Evolutionary conservation across 2,329 filamentous ascomycete genomes (phyloP).

Genomic region (Mollisia scopiformis): DNA sequence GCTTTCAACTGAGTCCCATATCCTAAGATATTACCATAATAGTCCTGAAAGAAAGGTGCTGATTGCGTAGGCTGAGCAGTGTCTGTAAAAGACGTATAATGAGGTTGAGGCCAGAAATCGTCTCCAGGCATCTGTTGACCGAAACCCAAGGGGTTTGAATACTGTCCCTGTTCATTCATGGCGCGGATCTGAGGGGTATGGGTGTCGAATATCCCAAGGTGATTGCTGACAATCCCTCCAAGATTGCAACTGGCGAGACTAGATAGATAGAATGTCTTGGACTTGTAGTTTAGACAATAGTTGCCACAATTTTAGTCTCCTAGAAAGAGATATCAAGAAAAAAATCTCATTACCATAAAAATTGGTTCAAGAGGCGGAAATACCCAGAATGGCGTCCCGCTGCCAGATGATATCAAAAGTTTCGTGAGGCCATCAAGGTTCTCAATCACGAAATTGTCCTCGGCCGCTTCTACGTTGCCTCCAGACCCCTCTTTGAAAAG

Average conservation of each 20-base stretch:
- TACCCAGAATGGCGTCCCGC: not conserved
- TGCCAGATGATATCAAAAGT: conserved; percentile 11
- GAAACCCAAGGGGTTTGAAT: not conserved
- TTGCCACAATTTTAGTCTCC: not conserved
- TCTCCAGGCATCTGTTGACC: conserved; percentile 1
- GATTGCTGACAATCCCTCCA: not conserved
- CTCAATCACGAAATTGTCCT: not conserved
- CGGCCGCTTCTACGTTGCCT: not conserved
- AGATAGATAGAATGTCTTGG: not conserved
- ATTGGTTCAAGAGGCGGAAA: not conserved
- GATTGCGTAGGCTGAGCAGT: conserved; percentile 9
- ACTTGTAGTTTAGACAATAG: not conserved
- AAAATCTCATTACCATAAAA: not conserved
- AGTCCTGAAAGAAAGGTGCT: conserved; percentile 14
- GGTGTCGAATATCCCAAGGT: not conserved
- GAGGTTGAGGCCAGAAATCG: conserved; percentile 8
- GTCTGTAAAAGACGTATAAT: not conserved
- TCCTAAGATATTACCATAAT: not conserved
- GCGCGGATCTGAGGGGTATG: not conserved
- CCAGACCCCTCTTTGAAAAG: not conserved
- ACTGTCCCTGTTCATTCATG: not conserved
- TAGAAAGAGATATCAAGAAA: not conserved
- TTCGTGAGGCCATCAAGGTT: conserved; percentile 17
- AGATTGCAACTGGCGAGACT: not conserved
- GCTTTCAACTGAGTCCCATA: conserved; percentile 2